Percentiles rank a stretch among this genome's conserved stretches.
phyloP scores from a whole-genome alignment of 75 land plant genomes.

The Picea glauca region DNA sequence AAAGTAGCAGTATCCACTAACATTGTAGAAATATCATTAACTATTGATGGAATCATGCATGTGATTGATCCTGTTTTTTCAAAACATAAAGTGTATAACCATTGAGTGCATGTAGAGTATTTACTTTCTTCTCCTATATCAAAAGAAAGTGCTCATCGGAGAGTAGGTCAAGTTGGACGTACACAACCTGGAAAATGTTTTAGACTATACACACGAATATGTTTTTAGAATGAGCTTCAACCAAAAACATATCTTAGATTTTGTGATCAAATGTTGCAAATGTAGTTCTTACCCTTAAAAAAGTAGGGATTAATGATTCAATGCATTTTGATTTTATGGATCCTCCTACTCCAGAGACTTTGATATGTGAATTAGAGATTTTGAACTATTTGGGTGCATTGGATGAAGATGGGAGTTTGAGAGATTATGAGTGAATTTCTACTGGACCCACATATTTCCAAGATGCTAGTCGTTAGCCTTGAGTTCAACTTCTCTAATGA shows the following conservation, averaged over 20 bases:
- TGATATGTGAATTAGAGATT: slow-evolving; percentile 20
- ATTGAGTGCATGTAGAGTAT: slow-evolving; percentile 18
- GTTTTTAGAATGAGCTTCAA: slow-evolving; percentile 18
- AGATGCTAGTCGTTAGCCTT: slow-evolving; percentile 53
- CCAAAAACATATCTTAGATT: slow-evolving; percentile 24
- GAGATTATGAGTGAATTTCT: slow-evolving; percentile 53
- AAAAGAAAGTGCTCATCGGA: slow-evolving; percentile 29
- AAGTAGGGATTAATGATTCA: slow-evolving; percentile 21
- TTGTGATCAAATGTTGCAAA: slow-evolving; percentile 22
- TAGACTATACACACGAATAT: slow-evolving; percentile 27
- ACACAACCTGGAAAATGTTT: slow-evolving; percentile 33
- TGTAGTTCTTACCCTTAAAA: slow-evolving; percentile 22
- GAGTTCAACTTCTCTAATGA: slow-evolving; percentile 56
- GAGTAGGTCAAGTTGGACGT: slow-evolving; percentile 30
- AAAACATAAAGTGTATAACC: slow-evolving; percentile 27
- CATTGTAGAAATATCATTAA: slow-evolving; percentile 10
- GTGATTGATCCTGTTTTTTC: slow-evolving; percentile 28
- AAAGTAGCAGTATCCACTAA: slow-evolving; percentile 26
- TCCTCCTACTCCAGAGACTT: slow-evolving; percentile 25
- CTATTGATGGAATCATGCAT: slow-evolving; percentile 25
- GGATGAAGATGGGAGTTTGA: slow-evolving; percentile 22
- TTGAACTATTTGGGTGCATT: slow-evolving; percentile 26
- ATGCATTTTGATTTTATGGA: slow-evolving; percentile 31
- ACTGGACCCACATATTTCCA: slow-evolving; percentile 54
- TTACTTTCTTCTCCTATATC: slow-evolving; percentile 26